Percentiles rank a stretch among this genome's conserved stretches.
phyloP scores from a whole-genome alignment of 768 basidiomycete species.

The Floccularia luteovirens region DNA sequence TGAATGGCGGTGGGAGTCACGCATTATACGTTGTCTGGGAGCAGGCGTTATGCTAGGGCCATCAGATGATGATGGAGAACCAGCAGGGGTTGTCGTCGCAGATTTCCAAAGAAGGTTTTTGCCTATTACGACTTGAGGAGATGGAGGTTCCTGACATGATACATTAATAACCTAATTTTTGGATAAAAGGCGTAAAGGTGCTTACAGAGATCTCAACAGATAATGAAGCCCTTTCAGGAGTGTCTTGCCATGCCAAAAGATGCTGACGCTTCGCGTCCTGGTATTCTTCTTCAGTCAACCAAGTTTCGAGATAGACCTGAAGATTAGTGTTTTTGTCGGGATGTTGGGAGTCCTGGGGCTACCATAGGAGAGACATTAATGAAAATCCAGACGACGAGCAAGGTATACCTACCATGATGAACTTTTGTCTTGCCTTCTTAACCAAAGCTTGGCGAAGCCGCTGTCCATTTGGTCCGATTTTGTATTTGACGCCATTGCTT shows the following conservation, averaged over 20 bases:
- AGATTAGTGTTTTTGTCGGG: slow-evolving; percentile 63
- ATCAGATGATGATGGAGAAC: slow-evolving; percentile 24
- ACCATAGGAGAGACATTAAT: slow-evolving; percentile 3
- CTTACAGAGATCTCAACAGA: too few species aligned
- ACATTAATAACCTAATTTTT: too few species aligned
- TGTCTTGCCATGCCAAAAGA: slow-evolving; percentile 66
- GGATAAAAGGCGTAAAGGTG: too few species aligned
- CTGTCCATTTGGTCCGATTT: slow-evolving; percentile 64
- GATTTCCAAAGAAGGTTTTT: slow-evolving; percentile 71
- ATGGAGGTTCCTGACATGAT: too few species aligned
- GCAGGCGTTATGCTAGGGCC: slow-evolving; percentile 5
- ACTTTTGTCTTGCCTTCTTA: slow-evolving; percentile 63
- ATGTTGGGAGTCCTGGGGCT: slow-evolving; percentile 77
- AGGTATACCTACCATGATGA: slow-evolving; percentile 56
- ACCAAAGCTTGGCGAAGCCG: slow-evolving; percentile 63
- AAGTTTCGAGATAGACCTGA: slow-evolving; percentile 70
- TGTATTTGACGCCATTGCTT: slow-evolving; percentile 59
- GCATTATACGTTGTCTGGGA: slow-evolving; percentile 6
- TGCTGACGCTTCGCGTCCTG: slow-evolving; percentile 51
- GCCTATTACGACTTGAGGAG: slow-evolving; percentile 22
- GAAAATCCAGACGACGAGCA: background rate
- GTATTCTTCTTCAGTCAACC: slow-evolving; percentile 74
- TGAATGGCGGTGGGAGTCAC: slow-evolving; percentile 37
- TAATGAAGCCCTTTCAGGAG: slow-evolving; percentile 34
- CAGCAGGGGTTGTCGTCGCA: slow-evolving; percentile 31